Base-by-base conservation (phyloP, 106 monocot genomes). In the Acorus gramineus region DNA sequence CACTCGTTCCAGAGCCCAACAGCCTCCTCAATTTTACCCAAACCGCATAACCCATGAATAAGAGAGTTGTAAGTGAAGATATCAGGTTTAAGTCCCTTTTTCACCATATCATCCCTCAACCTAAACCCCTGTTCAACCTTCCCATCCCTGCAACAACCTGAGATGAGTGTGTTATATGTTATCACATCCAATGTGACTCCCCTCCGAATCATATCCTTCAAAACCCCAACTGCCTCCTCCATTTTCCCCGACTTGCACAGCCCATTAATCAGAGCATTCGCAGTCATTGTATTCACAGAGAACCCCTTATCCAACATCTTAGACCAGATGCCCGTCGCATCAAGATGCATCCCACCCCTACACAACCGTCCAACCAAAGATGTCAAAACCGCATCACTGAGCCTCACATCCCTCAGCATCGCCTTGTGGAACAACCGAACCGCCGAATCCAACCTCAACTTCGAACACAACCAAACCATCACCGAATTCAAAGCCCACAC, bases 221-320 rank as follows among this genome's bases (percentile, higher is more conserved):
- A 49, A 57, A 95, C 44, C 50, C 48, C 56, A 52, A 82, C 52
- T 48, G 90, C 86, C 13, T 87, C 78, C 50, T 78, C 64, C 69
- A 72, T 80, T 14, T 71, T 74, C 52, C 69, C 70, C 2, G 59
- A 78, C 47, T 71, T 69, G 79, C 84, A 87, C 55, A 95, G 84
- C 45, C 84, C 84, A 76, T 85, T 73, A 73, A 87, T 81, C 52
- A 95, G 69, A 42, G 86, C 86, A 78, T 95, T 95, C 5, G 74
- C 86, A 59, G 86, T 79, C 6, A 77, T 56, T 14, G 56, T 68
- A 63, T 63, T 85, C 47, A 82, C 77, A 52, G 57, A 60, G 65
- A 82, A 76, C 45, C 86, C 86, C 68, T 86, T 90, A 46, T 80
- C 73, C 56, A 76, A 13, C 61, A 87, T 66, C 67, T 58, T 74